Base-by-base conservation (phyloP, 371 early-diverging fungal species). In the Zopfochytrium polystomum region DNA sequence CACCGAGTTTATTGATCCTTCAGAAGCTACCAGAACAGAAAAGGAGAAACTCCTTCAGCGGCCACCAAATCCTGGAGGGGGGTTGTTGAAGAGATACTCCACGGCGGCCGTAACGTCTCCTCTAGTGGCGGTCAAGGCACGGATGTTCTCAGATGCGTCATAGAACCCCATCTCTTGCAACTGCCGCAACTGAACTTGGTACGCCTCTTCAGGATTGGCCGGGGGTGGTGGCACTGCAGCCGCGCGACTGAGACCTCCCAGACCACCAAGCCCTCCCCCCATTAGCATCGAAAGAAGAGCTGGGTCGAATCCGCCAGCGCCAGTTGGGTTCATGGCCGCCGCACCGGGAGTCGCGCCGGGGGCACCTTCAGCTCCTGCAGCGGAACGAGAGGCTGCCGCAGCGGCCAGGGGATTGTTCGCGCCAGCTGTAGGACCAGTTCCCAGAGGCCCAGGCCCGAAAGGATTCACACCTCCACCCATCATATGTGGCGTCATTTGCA, bases 91-190 rank as follows among this genome's bases (percentile, higher is more conserved):
- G 46, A 93, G 70, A 76, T 82, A 81, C 70, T 98, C 98, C 54
- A 96, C 87, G 22, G 98, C 97, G 0, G 90, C 91, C 66, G 94
- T 81, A 29, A 96, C 94, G 68, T 95, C 88, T 29, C 98, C 98
- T 4, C 87, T 85, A 5, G 94, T 85, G 27, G 85, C 78, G 23
- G 82, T 76, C 71, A 98, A 78, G 0, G 92, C 96, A 27, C 91
- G 80, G 51, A 96, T 87, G 66, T 98, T 98, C 74, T 89, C 87
- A 5, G 83, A 74, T 13, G 91, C 87, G 72, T 93, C 90, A 78
- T 82, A 90, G 71, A 98, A 93, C 4, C 98, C 98, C 98, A 98
- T 98, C 44, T 96, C 98, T 64, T 86, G 89, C 59, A 98, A 76
- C 74, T 96, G 96, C 69, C 85, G 84, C 51, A 98, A 80, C 72